A percentile compares a stretch with the other conserved stretches of the same genome.
Conservation (phyloP, 441 rosid species). For the Codiaeum variegatum region DNA sequence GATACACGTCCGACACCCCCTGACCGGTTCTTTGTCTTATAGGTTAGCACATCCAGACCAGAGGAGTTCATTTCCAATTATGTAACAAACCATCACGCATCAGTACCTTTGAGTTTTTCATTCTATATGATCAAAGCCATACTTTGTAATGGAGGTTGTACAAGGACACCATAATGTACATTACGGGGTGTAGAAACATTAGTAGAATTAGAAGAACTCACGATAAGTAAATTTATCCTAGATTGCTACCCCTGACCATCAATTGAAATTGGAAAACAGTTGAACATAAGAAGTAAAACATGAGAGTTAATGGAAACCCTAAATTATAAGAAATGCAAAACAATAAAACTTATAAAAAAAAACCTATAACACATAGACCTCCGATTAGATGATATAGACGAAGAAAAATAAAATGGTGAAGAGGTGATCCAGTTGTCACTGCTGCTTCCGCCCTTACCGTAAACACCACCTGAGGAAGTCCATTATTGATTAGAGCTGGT, state of each 20-base stretch:
- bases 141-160: slow-evolving; percentile 62
- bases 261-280: slow-evolving; percentile 5
- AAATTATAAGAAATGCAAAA: not conserved
- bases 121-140: slow-evolving; percentile 17
- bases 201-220: slow-evolving; percentile 40
- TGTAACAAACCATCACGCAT: too few species aligned
- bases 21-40: too few species aligned
- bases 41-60: too few species aligned
- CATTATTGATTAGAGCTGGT: slow-evolving; percentile 78
- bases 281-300: not conserved
- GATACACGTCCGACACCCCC: too few species aligned
- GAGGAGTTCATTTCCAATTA: too few species aligned
- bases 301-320: slow-evolving; percentile 15
- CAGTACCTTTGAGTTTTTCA: too few species aligned
- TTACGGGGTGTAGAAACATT: slow-evolving; percentile 37
- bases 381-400: slow-evolving; percentile 42
- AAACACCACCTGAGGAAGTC: slow-evolving; percentile 54
- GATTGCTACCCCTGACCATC: slow-evolving; percentile 78
- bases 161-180: slow-evolving; percentile 56
- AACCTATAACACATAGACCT: slow-evolving; percentile 33
- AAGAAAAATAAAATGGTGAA: slow-evolving; percentile 48
- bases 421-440: slow-evolving; percentile 57
- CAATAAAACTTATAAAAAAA: slow-evolving; percentile 5
- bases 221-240: slow-evolving; percentile 49
- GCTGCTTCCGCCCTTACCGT: slow-evolving; percentile 68